Base-by-base conservation (phyloP, 495 filamentous ascomycete species). In the Pseudevernia furfuracea region DNA sequence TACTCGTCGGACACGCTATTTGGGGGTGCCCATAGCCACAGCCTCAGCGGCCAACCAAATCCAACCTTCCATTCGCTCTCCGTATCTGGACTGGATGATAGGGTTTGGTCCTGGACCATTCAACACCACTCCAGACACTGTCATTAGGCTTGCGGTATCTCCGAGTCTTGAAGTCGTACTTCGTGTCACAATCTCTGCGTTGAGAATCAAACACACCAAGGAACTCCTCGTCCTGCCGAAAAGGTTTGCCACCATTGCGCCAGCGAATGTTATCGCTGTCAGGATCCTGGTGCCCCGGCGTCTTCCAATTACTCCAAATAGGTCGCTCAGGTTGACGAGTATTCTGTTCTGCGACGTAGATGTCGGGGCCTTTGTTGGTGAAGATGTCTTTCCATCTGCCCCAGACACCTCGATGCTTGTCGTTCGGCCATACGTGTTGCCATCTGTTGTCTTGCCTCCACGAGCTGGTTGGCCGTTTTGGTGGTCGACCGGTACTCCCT, bases 391-490 rank as follows among this genome's bases (percentile, higher is more conserved):
- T 68, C 15, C 70, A 55, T n/a, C 73, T 25, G 6, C 67, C 61
- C 38, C 49, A 66, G 12, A 49, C 19, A n/a, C 58, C 65, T 23
- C 69, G 59, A 43, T 30, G 57, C 32, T 65, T 59, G 63, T 75
- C 73, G 49, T 71, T 68, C 3, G 72, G 72, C 73, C 73, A 75
- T 21, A 75, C 73, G 34, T 68, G 63, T 52, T 74, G 67, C 15
- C n/a, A 32, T 38, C 58, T 44, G 28, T 34, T 41, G 12, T 23
- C 15, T 14, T 32, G 30, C 4, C 36, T 48, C 43, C 36, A 44
- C 23, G 58, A 36, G 19, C 23, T 43, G 32, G 10, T 21, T 21
- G 17, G 32, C 21, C 30, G 19, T 52, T 15, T 32, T 14, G 59
- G 39, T n/a, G 41, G 23, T 14, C 21, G 59, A 30, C 39, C 9